Base-by-base conservation (phyloP, 2,329 filamentous ascomycete species). In the Pyricularia sp. region DNA sequence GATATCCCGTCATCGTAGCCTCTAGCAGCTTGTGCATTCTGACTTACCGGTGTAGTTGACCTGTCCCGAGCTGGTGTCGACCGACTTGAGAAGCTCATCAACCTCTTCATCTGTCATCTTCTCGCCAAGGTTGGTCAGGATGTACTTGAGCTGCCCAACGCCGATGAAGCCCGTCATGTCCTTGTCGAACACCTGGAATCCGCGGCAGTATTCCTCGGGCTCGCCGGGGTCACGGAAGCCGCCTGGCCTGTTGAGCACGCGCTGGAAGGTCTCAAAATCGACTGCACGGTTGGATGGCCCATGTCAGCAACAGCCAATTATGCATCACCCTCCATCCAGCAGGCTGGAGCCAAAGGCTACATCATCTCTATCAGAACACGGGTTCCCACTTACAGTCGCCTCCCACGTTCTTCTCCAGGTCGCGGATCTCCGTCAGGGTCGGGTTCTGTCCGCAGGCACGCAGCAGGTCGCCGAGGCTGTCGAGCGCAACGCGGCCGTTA, bases 31-130 rank as follows among this genome's bases (percentile, higher is more conserved):
- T 55, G 20, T 55, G 1, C 3, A n/a, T 55, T 20, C 42, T 20
- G 17, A 5, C 68, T 72, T 84, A 95, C 93, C 93, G 73, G 91
- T 94, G 81, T 99, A 99, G 84, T 98, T 97, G 81, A 99, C 92
- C 86, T 98, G 94, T 74, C 94, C 94, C 69, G 91, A 94, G 81
- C 91, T 95, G 71, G 94, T 97, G 79, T 99, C 95, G 73, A 98
- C 94, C 0, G 94, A 93, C 89, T 98, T 99, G 80, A 99, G 89
- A 78, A 99, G 86, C 86, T 99, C 95, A 79, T 98, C 94, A 66
- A 99, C 95, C 85, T 99, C 95, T 72, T 98, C 95, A 76, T 99
- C 94, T 71, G 91, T 92, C 93, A 99, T 97, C 86, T 98, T 98
- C 90, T 99, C 95, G 76, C 95, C 95, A 75, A 99, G 83, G 79